Evolutionary conservation across 352 stramenopile genomes (phyloP).

Genomic region (Thalassiosira mediterranea): DNA sequence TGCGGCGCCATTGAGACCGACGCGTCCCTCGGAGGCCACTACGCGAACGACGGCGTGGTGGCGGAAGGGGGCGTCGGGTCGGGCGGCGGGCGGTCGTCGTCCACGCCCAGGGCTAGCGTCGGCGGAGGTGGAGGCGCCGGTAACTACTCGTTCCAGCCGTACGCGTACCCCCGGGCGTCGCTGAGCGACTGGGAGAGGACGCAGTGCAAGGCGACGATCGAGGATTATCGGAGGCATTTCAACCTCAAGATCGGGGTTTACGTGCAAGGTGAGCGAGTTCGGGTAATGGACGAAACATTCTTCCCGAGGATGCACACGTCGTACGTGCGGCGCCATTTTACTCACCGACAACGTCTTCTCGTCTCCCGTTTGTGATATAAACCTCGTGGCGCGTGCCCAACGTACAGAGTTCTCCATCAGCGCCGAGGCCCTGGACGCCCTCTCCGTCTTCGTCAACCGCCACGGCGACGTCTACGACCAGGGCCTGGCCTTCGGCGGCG

Average conservation of each 20-base stretch:
- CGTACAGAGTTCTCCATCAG: conserved; percentile 60
- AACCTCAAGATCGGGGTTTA: conserved; percentile 61
- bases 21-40: too few species aligned
- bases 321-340: too few species aligned
- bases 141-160: conserved; percentile 52
- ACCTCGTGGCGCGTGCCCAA: not conserved
- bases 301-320: too few species aligned
- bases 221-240: conserved; percentile 55
- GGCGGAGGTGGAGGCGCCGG: not conserved
- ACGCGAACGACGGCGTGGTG: not conserved
- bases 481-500: conserved; percentile 58
- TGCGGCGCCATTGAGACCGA: conserved; percentile 37
- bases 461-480: conserved; percentile 48
- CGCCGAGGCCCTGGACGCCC: conserved; percentile 37
- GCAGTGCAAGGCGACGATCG: conserved; percentile 48
- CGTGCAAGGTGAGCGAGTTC: conserved; percentile 52
- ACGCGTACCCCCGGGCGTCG: conserved; percentile 39
- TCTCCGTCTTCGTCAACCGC: conserved; percentile 47
- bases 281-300: too few species aligned
- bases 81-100: not conserved
- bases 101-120: not conserved
- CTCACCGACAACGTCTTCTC: not conserved
- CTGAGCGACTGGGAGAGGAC: conserved; percentile 45
- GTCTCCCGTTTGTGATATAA: not conserved
- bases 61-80: not conserved